Evolutionary conservation across 148 eudicot species (phyloP).

Genomic region (Tetragonia tetragonoides): DNA sequence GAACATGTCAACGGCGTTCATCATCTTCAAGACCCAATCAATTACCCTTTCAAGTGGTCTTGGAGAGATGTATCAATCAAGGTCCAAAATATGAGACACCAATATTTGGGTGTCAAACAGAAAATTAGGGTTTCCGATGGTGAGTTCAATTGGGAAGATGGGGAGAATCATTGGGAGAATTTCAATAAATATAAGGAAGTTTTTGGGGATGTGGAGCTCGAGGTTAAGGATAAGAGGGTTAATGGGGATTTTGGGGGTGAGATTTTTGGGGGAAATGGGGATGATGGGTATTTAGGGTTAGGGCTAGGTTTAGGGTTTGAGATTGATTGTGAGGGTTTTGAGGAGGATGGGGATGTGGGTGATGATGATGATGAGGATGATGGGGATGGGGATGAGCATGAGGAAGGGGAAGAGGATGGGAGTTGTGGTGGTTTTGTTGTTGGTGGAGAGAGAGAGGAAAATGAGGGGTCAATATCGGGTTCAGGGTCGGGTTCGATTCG

Average conservation of each 20-base stretch:
- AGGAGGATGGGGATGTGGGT: slow-evolving; percentile 31
- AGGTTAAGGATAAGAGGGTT: slow-evolving; percentile 33
- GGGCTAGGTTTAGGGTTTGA: slow-evolving; percentile 41
- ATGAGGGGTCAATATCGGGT: slow-evolving; percentile 25
- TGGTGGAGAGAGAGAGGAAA: slow-evolving; percentile 32
- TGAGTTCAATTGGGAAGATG: slow-evolving; percentile 73
- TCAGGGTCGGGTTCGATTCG: slow-evolving; percentile 20
- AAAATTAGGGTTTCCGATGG: slow-evolving; percentile 49
- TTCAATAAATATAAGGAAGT: slow-evolving; percentile 73
- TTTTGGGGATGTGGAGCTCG: slow-evolving; percentile 80
- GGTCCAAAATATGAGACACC: slow-evolving; percentile 95
- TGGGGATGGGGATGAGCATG: slow-evolving; percentile 30
- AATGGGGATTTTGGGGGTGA: slow-evolving; percentile 31
- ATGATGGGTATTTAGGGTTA: slow-evolving; percentile 30
- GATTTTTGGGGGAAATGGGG: slow-evolving; percentile 35
- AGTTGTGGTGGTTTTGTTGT: slow-evolving; percentile 21
- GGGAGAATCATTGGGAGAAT: slow-evolving; percentile 82
- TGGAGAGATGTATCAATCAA: slow-evolving; percentile 94
- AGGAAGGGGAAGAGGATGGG: slow-evolving; percentile 28
- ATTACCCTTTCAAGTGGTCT: slow-evolving; percentile 76
- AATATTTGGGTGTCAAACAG: slow-evolving; percentile 86
- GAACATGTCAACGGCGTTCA: slow-evolving; percentile 71
- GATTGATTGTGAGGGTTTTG: slow-evolving; percentile 46
- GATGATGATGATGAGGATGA: slow-evolving; percentile 37
- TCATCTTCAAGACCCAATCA: slow-evolving; percentile 55